Evolutionary conservation across 164 flowering plant species (phyloP), one percentile per base, ranked within the genome.

Genomic region (Macadamia integrifolia): DNA sequence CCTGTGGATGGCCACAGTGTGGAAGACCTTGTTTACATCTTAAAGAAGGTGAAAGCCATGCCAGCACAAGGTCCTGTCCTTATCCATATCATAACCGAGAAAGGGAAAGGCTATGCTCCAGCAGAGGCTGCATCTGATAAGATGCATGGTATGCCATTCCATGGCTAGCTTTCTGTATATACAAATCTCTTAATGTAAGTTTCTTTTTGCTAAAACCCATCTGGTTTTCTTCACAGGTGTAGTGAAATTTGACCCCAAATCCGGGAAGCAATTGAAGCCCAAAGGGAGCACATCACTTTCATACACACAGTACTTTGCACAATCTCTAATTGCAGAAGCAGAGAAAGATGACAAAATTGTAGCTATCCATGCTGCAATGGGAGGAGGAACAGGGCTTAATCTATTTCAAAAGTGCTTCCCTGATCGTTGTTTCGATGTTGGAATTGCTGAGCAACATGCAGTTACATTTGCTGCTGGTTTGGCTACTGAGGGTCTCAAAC

Each of bases 361-460:
- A 59, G 97, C 92, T 30, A 88, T 93, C 43, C 98, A 93, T 73
- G 98, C 98, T 1, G 97, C 97, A 17, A 91, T 93, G 98, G 98
- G 98, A 14, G 97, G 98, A 58, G 98, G 98, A 28, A 93, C 98
- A 29, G 97, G 98, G 18, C 90, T 93, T 35, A 90, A 91, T 67
- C 82, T 71, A 73, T 93, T 93, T 77, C 97, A 91, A 73, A 87
- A 88, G 66, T 73, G 53, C 65, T 93, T 93, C 67, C 98, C 98
- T 0, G 86, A 85, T 3, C 90, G 97, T 3, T 90, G 96, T 78
- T 91, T 93, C 53, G 97, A 93, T 64, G 98, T 90, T 28, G 98
- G 97, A 50, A 91, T 93, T 48, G 98, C 98, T 6, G 98, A 93
- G 81, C 98, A 93, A 71, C 98, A 93, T 72, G 98, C 97, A 1